These are phyloP conservation scores for Hyaloscypha finlandica DNA, from an alignment of 495 filamentous ascomycete species.

Conservation along the genomic window DNA sequence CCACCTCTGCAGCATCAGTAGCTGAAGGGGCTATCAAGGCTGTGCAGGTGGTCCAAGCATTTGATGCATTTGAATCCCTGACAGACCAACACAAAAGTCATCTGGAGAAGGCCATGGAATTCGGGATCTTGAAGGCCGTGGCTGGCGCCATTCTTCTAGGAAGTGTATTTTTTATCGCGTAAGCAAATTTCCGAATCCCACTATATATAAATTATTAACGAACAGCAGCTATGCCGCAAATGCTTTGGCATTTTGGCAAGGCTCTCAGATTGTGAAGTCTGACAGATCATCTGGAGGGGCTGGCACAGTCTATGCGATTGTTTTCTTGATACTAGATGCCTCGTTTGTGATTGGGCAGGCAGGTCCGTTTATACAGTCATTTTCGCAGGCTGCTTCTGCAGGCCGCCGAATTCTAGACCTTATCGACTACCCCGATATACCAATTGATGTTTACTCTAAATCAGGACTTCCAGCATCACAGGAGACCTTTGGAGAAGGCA, in stretches of 20 bases:
- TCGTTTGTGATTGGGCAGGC: slow-evolving; percentile 61
- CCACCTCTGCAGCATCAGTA: slow-evolving; percentile 46
- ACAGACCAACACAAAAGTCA: slow-evolving; percentile 47
- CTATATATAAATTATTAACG: neutral
- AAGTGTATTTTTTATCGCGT: slow-evolving; percentile 65
- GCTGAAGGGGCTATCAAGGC: slow-evolving; percentile 52
- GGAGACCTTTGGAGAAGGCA: slow-evolving; percentile 38
- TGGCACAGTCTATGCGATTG: slow-evolving; percentile 64
- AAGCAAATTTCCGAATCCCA: slow-evolving; percentile 27
- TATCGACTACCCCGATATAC: slow-evolving; percentile 44
- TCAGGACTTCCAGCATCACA: slow-evolving; percentile 45
- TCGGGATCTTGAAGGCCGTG: slow-evolving; percentile 59
- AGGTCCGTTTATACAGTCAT: slow-evolving; percentile 62
- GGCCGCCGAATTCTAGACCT: slow-evolving; percentile 52
- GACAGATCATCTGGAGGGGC: slow-evolving; percentile 45
- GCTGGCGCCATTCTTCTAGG: slow-evolving; percentile 64
- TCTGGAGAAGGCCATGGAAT: slow-evolving; percentile 45
- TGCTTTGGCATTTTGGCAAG: slow-evolving; percentile 69
- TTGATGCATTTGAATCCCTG: slow-evolving; percentile 46
- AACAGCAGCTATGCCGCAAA: slow-evolving; percentile 54
- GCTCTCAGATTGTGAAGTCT: slow-evolving; percentile 53
- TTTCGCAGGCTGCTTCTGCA: slow-evolving; percentile 54
- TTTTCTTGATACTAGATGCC: slow-evolving; percentile 67
- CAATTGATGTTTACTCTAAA: slow-evolving; percentile 38
- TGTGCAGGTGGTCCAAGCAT: slow-evolving; percentile 55